Evolutionary conservation across 2,329 filamentous ascomycete genomes (phyloP).

Genomic region (Thelonectria rubi): DNA sequence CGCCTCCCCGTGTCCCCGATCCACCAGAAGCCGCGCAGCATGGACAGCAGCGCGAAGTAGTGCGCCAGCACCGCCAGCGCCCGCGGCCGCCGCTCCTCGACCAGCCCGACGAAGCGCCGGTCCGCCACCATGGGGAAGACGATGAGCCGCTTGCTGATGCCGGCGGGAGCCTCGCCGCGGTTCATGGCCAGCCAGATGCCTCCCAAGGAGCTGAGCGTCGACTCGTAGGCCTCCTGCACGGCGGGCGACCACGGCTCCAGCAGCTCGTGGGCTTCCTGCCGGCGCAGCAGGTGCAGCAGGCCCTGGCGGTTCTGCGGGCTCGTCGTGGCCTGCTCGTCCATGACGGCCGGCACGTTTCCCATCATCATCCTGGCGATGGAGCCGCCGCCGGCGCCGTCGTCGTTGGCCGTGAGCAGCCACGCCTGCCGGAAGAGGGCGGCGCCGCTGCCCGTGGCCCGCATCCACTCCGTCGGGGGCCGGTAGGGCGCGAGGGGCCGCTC

Average conservation of each 20-base stretch:
- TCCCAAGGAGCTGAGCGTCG: conserved; percentile 13
- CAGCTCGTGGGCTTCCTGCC: conserved; percentile 5
- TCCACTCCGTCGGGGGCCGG: conserved; percentile 15
- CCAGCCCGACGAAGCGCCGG: conserved; percentile 14
- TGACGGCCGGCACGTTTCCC: background rate
- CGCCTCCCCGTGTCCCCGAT: conserved; percentile 7
- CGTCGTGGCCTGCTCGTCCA: background rate
- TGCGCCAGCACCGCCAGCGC: conserved; percentile 19
- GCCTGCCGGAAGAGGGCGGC: conserved; percentile 11
- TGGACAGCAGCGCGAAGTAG: conserved; percentile 21
- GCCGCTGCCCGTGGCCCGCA: conserved; percentile 16
- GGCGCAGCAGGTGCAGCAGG: conserved; percentile 8
- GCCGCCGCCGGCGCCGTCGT: too few relatives aligned
- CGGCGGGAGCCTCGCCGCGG: conserved; percentile 2
- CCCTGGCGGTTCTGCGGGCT: background rate
- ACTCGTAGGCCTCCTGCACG: conserved; percentile 15
- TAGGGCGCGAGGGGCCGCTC: conserved; percentile 15
- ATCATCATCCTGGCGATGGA: conserved; percentile 9
- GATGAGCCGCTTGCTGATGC: conserved; percentile 10
- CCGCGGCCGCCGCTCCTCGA: conserved; percentile 18
- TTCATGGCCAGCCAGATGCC: conserved; percentile 18
- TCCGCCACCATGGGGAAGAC: conserved; percentile 10
- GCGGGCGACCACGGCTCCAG: conserved; percentile 6
- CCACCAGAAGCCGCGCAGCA: conserved; percentile 19
- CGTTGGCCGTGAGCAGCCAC: conserved; percentile 2